phyloP scores from a whole-genome alignment of 768 basidiomycete species.

The Candolleomyces efflorescens region DNA sequence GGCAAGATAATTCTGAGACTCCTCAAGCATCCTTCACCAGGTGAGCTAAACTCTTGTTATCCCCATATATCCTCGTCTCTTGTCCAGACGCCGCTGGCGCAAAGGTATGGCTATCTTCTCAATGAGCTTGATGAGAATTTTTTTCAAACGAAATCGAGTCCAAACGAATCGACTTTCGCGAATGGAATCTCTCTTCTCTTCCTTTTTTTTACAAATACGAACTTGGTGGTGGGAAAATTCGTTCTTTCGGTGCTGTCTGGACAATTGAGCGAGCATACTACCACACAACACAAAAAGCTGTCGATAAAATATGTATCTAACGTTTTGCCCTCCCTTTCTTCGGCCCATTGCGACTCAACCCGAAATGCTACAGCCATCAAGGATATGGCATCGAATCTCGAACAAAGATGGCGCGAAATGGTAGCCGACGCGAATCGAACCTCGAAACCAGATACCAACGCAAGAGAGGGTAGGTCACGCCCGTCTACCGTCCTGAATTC shows the following conservation, averaged over 20 bases:
- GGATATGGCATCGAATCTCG: constrained; percentile 89
- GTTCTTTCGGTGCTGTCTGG: constrained; percentile 16
- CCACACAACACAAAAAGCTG: constrained; percentile 1
- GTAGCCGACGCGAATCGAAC: constrained; percentile 37
- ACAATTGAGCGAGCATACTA: constrained; percentile 34
- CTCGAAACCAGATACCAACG: constrained; percentile 37
- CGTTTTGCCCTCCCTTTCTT: constrained; percentile 40
- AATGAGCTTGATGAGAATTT: constrained; percentile 2
- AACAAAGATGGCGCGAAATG: constrained; percentile 75
- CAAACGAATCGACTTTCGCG: not conserved
- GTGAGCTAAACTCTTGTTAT: constrained; percentile 51
- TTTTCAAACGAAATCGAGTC: not conserved
- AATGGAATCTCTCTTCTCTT: not conserved
- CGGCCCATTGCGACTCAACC: constrained; percentile 13
- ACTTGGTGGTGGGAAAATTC: constrained; percentile 1
- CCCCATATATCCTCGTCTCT: constrained; percentile 2
- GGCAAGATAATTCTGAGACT: constrained; percentile 78
- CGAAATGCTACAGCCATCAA: constrained; percentile 66
- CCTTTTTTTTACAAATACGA: constrained; percentile 5
- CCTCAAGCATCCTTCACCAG: constrained; percentile 70
- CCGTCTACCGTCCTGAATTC: constrained; percentile 29
- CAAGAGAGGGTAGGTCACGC: constrained; percentile 71
- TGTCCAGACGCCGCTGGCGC: not conserved
- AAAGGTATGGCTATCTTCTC: constrained; percentile 2
- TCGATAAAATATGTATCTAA: constrained; percentile 63